These are phyloP conservation scores for Microthlaspi erraticum DNA, from an alignment of 345 rosid genomes.

Conservation along the genomic window DNA sequence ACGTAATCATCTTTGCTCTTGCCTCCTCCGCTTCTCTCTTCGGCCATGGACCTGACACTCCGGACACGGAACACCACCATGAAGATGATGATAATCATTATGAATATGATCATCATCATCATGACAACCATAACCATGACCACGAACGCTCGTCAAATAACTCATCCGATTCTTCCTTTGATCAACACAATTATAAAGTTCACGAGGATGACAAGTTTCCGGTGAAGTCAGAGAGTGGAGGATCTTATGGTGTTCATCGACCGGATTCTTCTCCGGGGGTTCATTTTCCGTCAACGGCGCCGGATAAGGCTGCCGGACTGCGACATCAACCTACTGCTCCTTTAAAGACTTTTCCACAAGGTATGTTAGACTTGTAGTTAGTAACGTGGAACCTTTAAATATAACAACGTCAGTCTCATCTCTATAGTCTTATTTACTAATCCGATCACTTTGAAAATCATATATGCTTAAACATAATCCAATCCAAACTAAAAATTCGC, in stretches of 20 bases:
- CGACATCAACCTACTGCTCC: slow-evolving; percentile 40
- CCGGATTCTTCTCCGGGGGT: slow-evolving; percentile 16
- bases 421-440: not conserved
- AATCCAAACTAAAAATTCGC: not conserved
- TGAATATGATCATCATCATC: slow-evolving; percentile 17
- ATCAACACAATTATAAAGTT: slow-evolving; percentile 31
- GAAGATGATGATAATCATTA: slow-evolving; percentile 18
- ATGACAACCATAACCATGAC: not conserved
- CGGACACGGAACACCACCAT: slow-evolving; percentile 24
- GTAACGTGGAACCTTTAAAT: not conserved
- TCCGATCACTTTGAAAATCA: not conserved
- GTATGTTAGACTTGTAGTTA: slow-evolving; percentile 16
- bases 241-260: slow-evolving; percentile 6
- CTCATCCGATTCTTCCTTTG: slow-evolving; percentile 27
- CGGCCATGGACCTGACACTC: slow-evolving; percentile 18
- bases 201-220: slow-evolving; percentile 21
- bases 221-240: slow-evolving; percentile 26
- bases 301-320: slow-evolving; percentile 22
- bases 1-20: slow-evolving; percentile 37
- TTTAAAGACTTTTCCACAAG: slow-evolving; percentile 35
- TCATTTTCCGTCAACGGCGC: slow-evolving; percentile 13
- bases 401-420: not conserved
- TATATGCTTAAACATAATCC: not conserved
- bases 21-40: slow-evolving; percentile 34
- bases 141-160: slow-evolving; percentile 15